Evolutionary conservation across 2,329 filamentous ascomycete species (phyloP).

Genomic region (Fusarium pseudograminearum): DNA sequence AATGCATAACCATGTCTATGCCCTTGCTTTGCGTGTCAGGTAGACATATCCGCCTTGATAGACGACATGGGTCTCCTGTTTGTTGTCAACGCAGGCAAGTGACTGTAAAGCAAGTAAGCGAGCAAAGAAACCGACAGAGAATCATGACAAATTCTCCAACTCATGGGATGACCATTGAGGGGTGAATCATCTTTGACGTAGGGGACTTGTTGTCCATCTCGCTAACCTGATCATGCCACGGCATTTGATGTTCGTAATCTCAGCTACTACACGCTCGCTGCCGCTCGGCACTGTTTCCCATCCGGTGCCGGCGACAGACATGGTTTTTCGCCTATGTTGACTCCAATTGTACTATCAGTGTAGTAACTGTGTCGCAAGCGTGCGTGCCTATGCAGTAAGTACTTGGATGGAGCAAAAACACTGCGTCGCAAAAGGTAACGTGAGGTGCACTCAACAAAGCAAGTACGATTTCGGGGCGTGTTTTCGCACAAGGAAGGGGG

Average conservation of each 20-base stretch:
- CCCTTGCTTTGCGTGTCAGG: not conserved
- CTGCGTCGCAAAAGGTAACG: not conserved
- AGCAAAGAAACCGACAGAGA: too few relatives aligned
- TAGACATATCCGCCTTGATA: not conserved
- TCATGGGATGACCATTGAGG: not conserved
- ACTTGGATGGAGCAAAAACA: slow-evolving; percentile 19
- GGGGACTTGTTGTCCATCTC: not conserved
- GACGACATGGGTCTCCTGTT: not conserved
- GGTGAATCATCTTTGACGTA: not conserved
- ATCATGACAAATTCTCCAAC: not conserved
- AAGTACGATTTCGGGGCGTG: slow-evolving; percentile 28
- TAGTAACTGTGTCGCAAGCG: slow-evolving; percentile 12
- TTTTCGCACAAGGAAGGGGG: slow-evolving; percentile 45
- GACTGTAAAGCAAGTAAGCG: not conserved
- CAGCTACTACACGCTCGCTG: not conserved
- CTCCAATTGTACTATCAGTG: not conserved
- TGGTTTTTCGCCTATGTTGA: not conserved
- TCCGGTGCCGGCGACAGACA: not conserved
- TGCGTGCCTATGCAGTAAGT: slow-evolving; percentile 17
- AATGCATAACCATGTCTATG: not conserved
- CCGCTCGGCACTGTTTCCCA: not conserved
- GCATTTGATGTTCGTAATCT: not conserved
- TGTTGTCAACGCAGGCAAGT: not conserved
- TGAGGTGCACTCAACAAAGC: slow-evolving; percentile 15
- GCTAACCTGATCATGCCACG: not conserved